Evolutionary conservation across 108 stramenopile species (phyloP), one percentile per base, ranked within the genome.

Genomic region (Skeletonema potamos): DNA sequence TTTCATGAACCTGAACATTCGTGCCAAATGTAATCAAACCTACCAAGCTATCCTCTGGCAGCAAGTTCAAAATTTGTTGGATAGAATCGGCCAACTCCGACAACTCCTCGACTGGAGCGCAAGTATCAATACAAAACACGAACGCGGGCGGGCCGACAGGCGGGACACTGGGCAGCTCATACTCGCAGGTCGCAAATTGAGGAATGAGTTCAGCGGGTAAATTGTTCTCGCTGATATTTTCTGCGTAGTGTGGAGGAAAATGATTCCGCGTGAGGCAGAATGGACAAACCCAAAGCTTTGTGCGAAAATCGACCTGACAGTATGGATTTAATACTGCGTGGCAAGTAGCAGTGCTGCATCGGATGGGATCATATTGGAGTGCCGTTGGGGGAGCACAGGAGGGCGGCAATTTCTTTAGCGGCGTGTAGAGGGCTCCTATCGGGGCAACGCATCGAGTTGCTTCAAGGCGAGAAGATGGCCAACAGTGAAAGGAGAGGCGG

Each of bases 201-300:
- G 98, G 96, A 72, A 99, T 98, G 17, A 99, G 89, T 80, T 99
- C 99, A 30, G 98, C 98, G 7, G 99, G 99, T 28, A 99, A 87
- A 76, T 98, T 99, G 20, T 84, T 85, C 81, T 99, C 97, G 51
- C 96, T 88, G 59, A 99, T 99, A 82, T 98, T 97, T 61, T 98
- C 97, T 2, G 98, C 98, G 66, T 99, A 99, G 79, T 99, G 98
- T 24, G 98, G 96, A 11, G 99, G 99, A 70, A 99, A 99, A 69
- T 96, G 96, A 86, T 99, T 99, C 61, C 98, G 85, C n/a, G 81
- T 85, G 64, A 95, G 71, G 74, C 99, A 99, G 80, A 99, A 99
- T 12, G 97, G 97, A 83, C 99, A 99, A 9, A 87, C 89, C 99
- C 99, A 99, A 24, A 99, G 75, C 70, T 98, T 98, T 73, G 91